Percentiles rank a stretch among this genome's conserved stretches.
phyloP scores from a whole-genome alignment of 371 early-diverging fungal genomes.

The Apophysomyces elegans region DNA sequence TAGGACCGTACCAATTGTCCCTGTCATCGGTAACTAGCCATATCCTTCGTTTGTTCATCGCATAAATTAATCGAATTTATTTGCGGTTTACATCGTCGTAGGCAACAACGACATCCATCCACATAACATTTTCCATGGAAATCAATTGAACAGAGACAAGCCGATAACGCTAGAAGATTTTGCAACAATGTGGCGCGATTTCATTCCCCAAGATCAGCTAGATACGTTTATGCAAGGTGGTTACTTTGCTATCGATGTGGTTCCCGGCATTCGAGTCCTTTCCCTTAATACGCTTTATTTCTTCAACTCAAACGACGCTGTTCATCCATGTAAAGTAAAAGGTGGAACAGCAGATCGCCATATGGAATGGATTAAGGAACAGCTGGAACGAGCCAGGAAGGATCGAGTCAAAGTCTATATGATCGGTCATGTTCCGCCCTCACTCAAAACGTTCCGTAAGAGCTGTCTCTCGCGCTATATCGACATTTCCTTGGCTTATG shows the following conservation, averaged over 20 bases:
- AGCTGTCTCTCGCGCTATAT: slow-evolving; percentile 62
- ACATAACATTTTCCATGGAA: slow-evolving; percentile 64
- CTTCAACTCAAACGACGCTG: slow-evolving; percentile 65
- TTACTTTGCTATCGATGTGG: slow-evolving; percentile 67
- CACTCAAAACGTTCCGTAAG: slow-evolving; percentile 19
- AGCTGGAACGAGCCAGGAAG: slow-evolving; percentile 52
- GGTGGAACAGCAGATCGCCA: slow-evolving; percentile 68
- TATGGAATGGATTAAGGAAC: slow-evolving; percentile 70
- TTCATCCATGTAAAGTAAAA: slow-evolving; percentile 60
- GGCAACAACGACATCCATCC: slow-evolving; percentile 86
- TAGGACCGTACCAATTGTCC: slow-evolving; percentile 48
- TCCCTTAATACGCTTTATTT: slow-evolving; percentile 75
- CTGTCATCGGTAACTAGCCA: slow-evolving; percentile 40
- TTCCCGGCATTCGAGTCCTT: slow-evolving; percentile 50
- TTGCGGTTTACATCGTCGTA: background rate
- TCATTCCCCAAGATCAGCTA: slow-evolving; percentile 62
- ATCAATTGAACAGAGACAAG: slow-evolving; percentile 41
- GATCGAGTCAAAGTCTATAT: slow-evolving; percentile 43
- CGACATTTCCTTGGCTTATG: slow-evolving; percentile 56
- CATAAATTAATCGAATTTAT: background rate
- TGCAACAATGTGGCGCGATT: slow-evolving; percentile 50
- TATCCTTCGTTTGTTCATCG: background rate
- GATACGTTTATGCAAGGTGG: slow-evolving; percentile 66
- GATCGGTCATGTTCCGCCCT: slow-evolving; percentile 81
- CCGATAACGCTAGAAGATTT: background rate